Conservation (phyloP, 139 green algal species). For the Chlorella sp. region DNA sequence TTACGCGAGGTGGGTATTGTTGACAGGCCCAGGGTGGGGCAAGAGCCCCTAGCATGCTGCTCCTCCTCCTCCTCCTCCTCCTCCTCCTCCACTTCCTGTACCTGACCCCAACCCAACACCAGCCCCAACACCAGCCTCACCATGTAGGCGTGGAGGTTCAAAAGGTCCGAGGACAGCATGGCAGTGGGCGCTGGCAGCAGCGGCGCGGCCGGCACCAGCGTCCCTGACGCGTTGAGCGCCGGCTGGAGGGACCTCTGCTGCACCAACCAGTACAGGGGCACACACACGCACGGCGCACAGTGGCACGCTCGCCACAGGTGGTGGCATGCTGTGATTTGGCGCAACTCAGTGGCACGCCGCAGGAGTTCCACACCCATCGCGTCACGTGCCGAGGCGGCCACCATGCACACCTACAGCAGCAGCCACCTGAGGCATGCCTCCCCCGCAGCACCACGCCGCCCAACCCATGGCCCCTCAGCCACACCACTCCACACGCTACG, state of each 20-base stretch:
- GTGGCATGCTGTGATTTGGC: too few relatives aligned
- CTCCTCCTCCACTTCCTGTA: too few relatives aligned
- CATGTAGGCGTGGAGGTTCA: conserved; percentile 8
- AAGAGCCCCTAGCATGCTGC: neutral
- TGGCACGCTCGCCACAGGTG: too few relatives aligned
- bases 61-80: neutral
- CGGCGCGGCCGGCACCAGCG: neutral
- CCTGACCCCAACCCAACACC: neutral
- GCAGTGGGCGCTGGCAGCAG: conserved; percentile 13
- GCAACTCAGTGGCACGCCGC: too few relatives aligned
- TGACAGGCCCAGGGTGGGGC: neutral
- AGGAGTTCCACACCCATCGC: neutral
- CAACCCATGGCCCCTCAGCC: too few relatives aligned
- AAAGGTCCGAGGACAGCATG: conserved; percentile 3
- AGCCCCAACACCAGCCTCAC: neutral
- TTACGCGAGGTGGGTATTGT: neutral
- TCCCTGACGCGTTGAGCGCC: neutral
- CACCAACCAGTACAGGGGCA: neutral
- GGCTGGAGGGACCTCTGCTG: neutral
- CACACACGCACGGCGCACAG: too few relatives aligned
- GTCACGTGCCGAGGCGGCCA: too few relatives aligned
- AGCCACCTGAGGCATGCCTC: too few relatives aligned
- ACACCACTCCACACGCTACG: too few relatives aligned
- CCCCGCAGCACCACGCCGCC: too few relatives aligned
- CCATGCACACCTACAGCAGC: too few relatives aligned